phyloP scores from a whole-genome alignment of 306 rosid genomes.

The Casuarina equisetifolia region DNA sequence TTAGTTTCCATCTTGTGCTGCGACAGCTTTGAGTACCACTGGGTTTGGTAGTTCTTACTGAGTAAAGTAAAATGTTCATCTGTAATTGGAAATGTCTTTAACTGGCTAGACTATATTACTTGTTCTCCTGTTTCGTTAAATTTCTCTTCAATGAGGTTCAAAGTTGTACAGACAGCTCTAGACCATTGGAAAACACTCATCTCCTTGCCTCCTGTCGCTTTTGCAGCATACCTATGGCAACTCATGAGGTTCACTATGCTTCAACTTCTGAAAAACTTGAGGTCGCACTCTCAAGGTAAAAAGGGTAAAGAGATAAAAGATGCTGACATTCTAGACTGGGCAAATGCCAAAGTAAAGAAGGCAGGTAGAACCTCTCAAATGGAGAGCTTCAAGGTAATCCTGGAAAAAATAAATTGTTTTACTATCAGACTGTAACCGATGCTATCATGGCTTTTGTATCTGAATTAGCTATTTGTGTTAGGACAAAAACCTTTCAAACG shows the following conservation, averaged over 20 bases:
- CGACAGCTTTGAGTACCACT: background rate
- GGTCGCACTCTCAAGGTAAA: constrained; percentile 87
- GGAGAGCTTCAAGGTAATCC: constrained; percentile 91
- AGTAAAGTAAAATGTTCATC: background rate
- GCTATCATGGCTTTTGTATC: constrained; percentile 13
- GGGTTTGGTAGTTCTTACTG: background rate
- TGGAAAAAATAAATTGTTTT: constrained; percentile 9
- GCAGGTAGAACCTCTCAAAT: constrained; percentile 74
- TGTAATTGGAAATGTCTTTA: background rate
- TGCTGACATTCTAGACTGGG: constrained; percentile 88
- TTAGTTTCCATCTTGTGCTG: background rate
- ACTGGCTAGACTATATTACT: background rate
- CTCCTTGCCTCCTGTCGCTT: constrained; percentile 18
- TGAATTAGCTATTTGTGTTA: constrained; percentile 32
- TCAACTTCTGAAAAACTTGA: constrained; percentile 89
- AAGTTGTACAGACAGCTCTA: background rate
- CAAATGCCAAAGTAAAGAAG: constrained; percentile 84
- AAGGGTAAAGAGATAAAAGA: constrained; percentile 85
- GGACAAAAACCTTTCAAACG: constrained; percentile 90
- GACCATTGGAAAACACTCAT: background rate
- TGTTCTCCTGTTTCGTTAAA: background rate
- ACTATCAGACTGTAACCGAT: constrained; percentile 6
- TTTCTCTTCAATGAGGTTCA: background rate
- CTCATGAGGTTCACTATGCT: constrained; percentile 95
- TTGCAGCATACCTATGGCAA: constrained; percentile 93